Conservation (phyloP, 2,329 filamentous ascomycete species). For the Escovopsis sp. region DNA sequence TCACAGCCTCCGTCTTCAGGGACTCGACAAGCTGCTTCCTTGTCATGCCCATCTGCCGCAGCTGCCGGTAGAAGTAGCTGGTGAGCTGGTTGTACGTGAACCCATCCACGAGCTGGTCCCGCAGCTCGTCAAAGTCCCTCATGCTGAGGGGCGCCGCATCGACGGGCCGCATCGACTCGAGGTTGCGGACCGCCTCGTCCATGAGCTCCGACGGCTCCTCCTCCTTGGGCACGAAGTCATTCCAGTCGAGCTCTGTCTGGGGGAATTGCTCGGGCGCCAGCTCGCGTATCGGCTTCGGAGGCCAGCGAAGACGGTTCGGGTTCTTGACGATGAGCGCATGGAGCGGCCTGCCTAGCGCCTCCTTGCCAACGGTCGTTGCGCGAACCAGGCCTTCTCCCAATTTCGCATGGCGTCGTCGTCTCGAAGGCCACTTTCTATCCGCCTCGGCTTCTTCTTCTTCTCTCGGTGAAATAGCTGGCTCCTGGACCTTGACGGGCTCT, state of each 20-base stretch:
- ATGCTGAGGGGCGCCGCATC: conserved; percentile 22
- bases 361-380: conserved; percentile 16
- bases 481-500: not conserved
- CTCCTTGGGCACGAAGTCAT: conserved; percentile 15
- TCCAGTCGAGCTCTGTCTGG: conserved; percentile 15
- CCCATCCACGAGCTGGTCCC: conserved; percentile 23
- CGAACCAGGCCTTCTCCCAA: conserved; percentile 15
- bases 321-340: conserved; percentile 33
- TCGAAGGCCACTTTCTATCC: no score
- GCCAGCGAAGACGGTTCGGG: conserved; percentile 16
- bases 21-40: not conserved
- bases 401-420: not conserved
- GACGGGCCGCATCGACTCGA: conserved; percentile 33
- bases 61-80: conserved; percentile 22
- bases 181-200: conserved; percentile 27
- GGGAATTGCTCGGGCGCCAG: conserved; percentile 9
- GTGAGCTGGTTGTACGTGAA: conserved; percentile 33
- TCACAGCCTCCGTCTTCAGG: not conserved
- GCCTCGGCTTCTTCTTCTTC: not conserved
- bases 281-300: conserved; percentile 7
- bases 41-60: not conserved
- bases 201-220: conserved; percentile 11
- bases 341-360: conserved; percentile 22
- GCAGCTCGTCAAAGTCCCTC: conserved; percentile 27
- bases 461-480: not conserved